Percentiles rank a stretch among this genome's conserved stretches.
These are phyloP conservation scores for Monilinia laxa DNA, from an alignment of 2,329 filamentous ascomycete species.

Conservation along the genomic window DNA sequence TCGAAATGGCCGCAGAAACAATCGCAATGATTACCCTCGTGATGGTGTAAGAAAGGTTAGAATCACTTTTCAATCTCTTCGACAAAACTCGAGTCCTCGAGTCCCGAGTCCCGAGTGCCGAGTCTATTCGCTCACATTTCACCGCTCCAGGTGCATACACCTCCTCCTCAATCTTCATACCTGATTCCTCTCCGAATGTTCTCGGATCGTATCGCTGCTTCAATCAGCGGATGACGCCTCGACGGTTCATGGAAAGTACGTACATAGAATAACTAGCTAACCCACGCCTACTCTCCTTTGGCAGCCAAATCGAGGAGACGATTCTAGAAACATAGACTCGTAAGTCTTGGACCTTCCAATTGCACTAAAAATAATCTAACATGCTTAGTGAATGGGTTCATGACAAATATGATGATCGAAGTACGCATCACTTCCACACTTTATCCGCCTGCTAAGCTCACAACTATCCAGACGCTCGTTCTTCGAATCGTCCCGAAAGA, in stretches of 20 bases:
- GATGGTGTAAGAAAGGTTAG: conserved; percentile 88
- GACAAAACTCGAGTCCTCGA: neutral
- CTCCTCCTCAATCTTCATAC: conserved; percentile 42
- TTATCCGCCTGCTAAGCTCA: conserved; percentile 29
- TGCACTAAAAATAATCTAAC: conserved; percentile 6
- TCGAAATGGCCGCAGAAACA: conserved; percentile 39
- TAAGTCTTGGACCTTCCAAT: conserved; percentile 44
- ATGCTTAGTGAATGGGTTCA: conserved; percentile 82
- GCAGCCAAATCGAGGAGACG: conserved; percentile 59
- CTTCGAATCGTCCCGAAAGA: conserved; percentile 21
- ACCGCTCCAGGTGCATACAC: conserved; percentile 40
- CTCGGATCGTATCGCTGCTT: conserved; percentile 38
- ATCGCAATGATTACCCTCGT: conserved; percentile 58
- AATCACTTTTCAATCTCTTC: neutral
- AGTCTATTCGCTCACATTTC: conserved; percentile 25
- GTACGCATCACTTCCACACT: conserved; percentile 41
- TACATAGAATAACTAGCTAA: conserved; percentile 49
- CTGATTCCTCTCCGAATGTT: conserved; percentile 40
- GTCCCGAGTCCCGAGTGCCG: neutral
- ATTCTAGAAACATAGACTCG: conserved; percentile 68
- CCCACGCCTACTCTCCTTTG: conserved; percentile 45
- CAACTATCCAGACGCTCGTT: conserved; percentile 32
- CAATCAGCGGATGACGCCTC: conserved; percentile 38
- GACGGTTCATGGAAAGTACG: conserved; percentile 41
- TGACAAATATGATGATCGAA: conserved; percentile 79